These are phyloP conservation scores for Clonostachys byssicola DNA, from an alignment of 2,329 filamentous ascomycete genomes.

Conservation along the genomic window DNA sequence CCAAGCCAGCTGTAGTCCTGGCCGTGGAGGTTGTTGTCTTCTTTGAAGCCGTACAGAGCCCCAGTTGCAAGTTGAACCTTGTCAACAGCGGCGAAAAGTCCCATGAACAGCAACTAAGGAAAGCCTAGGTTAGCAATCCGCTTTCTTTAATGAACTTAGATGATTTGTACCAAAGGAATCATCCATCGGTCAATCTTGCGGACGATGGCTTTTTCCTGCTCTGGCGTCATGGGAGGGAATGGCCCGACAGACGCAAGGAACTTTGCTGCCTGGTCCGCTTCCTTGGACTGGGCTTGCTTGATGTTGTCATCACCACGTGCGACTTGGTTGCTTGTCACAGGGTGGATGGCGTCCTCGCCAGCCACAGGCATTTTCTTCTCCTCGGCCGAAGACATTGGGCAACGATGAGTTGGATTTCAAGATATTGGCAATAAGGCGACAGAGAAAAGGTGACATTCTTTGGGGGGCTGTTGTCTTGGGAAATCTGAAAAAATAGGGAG, in stretches of 20 bases:
- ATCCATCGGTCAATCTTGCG: constrained; percentile 11
- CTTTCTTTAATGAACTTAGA: background rate
- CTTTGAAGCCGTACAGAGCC: constrained; percentile 13
- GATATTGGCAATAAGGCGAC: too few relatives aligned
- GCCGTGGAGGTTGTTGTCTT: constrained; percentile 8
- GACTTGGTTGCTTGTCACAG: background rate
- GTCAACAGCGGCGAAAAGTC: constrained; percentile 10
- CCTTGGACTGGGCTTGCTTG: background rate
- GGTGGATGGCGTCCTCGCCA: background rate
- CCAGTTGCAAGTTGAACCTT: constrained; percentile 20
- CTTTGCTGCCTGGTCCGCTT: background rate
- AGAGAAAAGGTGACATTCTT: too few relatives aligned
- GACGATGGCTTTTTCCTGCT: constrained; percentile 8
- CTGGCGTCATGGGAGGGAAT: constrained; percentile 4
- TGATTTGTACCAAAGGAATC: constrained; percentile 4
- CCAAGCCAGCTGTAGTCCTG: constrained; percentile 11
- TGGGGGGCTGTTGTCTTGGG: too few relatives aligned
- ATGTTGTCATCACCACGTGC: background rate
- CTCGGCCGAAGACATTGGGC: too few relatives aligned
- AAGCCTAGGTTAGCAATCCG: background rate
- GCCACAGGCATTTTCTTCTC: too few relatives aligned
- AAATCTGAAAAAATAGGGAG: too few relatives aligned
- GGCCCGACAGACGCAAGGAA: background rate
- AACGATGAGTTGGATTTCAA: too few relatives aligned
- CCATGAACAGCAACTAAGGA: background rate